Evolutionary conservation across 1,284 basidiomycete genomes (phyloP).

Genomic region (Cystobasidiaceae sp.): DNA sequence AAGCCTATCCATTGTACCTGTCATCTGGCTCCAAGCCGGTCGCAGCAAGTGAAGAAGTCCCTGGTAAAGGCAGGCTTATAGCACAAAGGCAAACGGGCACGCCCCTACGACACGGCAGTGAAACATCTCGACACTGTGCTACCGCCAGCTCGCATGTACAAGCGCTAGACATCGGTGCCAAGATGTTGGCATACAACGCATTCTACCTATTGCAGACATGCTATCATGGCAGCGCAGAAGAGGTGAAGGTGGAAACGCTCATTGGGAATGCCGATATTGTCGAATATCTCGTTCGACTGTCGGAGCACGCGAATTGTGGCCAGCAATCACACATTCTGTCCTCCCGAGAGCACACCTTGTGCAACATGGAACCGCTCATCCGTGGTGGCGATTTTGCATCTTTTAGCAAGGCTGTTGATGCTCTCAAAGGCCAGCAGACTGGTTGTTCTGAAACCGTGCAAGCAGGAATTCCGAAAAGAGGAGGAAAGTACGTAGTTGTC

Average conservation of each 20-base stretch:
- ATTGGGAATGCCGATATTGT: too few relatives aligned
- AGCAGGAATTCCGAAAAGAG: background rate
- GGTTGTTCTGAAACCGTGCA: too few relatives aligned
- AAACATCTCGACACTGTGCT: background rate
- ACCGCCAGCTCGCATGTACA: conserved; percentile 3
- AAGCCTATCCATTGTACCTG: conserved; percentile 13
- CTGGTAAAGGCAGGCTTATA: background rate
- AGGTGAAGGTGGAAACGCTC: too few relatives aligned
- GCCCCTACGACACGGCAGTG: background rate
- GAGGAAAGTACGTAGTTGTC: background rate
- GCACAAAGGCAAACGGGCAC: background rate
- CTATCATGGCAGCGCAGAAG: too few relatives aligned
- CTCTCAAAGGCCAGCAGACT: too few relatives aligned
- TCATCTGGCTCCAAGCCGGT: background rate
- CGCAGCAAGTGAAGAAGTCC: background rate
- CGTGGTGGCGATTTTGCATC: too few relatives aligned
- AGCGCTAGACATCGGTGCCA: background rate
- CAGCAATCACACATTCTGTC: too few relatives aligned
- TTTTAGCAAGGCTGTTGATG: too few relatives aligned
- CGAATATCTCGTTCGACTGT: too few relatives aligned
- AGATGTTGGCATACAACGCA: conserved; percentile 17
- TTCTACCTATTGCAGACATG: background rate
- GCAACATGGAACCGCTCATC: too few relatives aligned
- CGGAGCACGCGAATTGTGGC: too few relatives aligned
- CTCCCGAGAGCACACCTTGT: too few relatives aligned